Percentiles rank a stretch among this genome's conserved stretches.
Evolutionary conservation across 108 stramenopile species (phyloP).

Genomic region (Pseudonitzschia multistriata): DNA sequence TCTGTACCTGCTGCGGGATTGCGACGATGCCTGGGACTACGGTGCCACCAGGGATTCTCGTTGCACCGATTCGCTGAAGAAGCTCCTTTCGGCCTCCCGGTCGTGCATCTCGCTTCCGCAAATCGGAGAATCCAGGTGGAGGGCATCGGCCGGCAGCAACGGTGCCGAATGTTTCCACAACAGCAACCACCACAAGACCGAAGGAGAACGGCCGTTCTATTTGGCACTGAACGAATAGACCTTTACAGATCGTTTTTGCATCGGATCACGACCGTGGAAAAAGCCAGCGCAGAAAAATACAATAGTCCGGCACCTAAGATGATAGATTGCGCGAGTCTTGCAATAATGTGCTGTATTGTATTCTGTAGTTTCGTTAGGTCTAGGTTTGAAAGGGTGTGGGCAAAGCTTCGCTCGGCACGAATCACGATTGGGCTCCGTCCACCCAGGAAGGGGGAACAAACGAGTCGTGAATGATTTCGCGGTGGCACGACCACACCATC

Average conservation of each 20-base stretch:
- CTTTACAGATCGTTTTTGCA: no score
- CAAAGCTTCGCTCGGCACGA: not conserved
- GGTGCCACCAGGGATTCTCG: not conserved
- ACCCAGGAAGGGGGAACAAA: slow-evolving; percentile 70
- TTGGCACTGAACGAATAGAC: not conserved
- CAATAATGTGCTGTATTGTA: no score
- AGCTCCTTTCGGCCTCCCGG: slow-evolving; percentile 20
- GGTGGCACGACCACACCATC: slow-evolving; percentile 96
- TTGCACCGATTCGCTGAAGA: slow-evolving; percentile 25
- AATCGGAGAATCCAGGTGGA: slow-evolving; percentile 12
- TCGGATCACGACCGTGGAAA: no score
- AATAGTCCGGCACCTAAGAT: no score
- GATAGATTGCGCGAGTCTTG: no score
- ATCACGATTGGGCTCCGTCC: slow-evolving; percentile 16
- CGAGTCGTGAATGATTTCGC: slow-evolving; percentile 94
- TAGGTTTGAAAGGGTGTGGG: not conserved
- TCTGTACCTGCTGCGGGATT: slow-evolving; percentile 27
- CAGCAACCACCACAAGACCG: not conserved
- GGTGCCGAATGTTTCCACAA: not conserved
- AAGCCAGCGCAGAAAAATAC: no score
- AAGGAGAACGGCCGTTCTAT: not conserved
- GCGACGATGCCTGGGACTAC: slow-evolving; percentile 25
- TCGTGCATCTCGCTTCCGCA: slow-evolving; percentile 8
- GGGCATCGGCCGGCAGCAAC: not conserved
- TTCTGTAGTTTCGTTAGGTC: not conserved